Conservation (phyloP, 129 eudicot species). For the Centella asiatica region DNA sequence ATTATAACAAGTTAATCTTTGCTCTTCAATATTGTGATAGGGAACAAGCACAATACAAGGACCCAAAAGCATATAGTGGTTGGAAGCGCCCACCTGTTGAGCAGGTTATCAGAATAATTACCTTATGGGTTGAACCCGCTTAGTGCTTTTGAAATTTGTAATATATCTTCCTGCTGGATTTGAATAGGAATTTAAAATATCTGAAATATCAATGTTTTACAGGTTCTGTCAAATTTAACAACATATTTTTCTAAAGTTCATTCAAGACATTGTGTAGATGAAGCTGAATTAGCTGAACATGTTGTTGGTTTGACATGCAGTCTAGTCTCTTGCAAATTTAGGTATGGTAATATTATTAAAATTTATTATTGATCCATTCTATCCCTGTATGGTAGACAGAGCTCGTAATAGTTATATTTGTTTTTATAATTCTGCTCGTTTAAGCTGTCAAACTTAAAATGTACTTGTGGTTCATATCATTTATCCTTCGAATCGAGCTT, state of each 20-base stretch:
- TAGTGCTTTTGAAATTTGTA: neutral
- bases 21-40: conserved; percentile 22
- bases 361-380: neutral
- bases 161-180: neutral
- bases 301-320: conserved; percentile 83
- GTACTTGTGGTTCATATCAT: no score
- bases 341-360: conserved; percentile 26
- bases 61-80: conserved; percentile 38
- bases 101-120: conserved; percentile 41
- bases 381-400: neutral
- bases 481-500: no score
- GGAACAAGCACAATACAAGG: conserved; percentile 75
- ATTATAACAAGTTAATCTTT: no score
- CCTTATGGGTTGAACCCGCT: neutral
- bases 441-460: no score
- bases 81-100: conserved; percentile 90
- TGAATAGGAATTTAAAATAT: neutral
- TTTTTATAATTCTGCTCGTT: no score
- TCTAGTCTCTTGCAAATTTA: conserved; percentile 83
- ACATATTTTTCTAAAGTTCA: conserved; percentile 67
- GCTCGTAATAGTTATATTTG: no score
- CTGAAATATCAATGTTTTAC: neutral
- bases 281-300: conserved; percentile 89
- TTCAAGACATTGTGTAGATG: conserved; percentile 86
- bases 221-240: conserved; percentile 60